These are phyloP conservation scores for Hymenoscyphus scutula DNA, from an alignment of 2,329 filamentous ascomycete species.

Conservation along the genomic window DNA sequence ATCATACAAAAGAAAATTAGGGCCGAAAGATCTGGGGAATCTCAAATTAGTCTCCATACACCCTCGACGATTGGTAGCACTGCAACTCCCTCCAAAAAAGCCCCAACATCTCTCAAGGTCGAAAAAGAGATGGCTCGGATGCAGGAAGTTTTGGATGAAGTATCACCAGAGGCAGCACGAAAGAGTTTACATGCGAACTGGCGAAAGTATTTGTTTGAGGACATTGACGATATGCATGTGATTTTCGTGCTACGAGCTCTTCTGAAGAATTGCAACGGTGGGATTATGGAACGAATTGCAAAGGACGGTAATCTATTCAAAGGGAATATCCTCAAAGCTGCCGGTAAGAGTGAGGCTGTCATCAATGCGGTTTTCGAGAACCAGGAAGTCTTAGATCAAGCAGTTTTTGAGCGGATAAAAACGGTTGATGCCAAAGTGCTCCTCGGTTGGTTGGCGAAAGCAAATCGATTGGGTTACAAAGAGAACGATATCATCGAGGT, in stretches of 20 bases:
- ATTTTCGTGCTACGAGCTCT: constrained; percentile 30
- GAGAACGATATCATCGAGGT: constrained; percentile 31
- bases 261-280: constrained; percentile 27
- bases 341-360: constrained; percentile 19
- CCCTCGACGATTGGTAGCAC: background rate
- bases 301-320: constrained; percentile 26
- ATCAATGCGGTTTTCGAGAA: constrained; percentile 20
- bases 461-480: constrained; percentile 30
- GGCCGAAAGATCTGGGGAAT: background rate
- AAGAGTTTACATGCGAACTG: constrained; percentile 20
- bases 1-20: background rate
- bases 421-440: constrained; percentile 26
- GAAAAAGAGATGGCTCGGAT: constrained; percentile 26
- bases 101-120: background rate
- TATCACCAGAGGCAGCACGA: constrained; percentile 27
- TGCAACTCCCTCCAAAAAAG: background rate
- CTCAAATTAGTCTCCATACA: background rate
- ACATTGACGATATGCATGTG: constrained; percentile 26
- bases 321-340: constrained; percentile 19
- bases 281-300: constrained; percentile 25
- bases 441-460: constrained; percentile 29
- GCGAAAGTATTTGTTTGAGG: constrained; percentile 23
- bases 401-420: constrained; percentile 22
- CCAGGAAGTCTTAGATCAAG: constrained; percentile 24
- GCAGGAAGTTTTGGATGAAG: constrained; percentile 21